Base-by-base conservation (phyloP, 73 alveolate genomes). In the Paramecium sexaurelia region DNA sequence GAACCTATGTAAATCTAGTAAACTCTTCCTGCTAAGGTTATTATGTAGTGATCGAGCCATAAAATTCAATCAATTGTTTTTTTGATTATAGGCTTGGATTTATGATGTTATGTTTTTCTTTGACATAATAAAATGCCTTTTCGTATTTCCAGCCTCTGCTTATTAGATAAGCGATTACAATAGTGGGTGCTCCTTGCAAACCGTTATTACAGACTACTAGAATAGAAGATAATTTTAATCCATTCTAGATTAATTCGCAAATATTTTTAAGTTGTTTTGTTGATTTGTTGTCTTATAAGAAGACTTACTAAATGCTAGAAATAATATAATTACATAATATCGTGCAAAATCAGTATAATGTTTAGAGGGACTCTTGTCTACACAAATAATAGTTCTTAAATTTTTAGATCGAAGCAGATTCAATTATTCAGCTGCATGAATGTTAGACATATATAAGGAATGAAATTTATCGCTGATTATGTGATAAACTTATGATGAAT, bases 141-240 rank as follows among this genome's bases (percentile, higher is more conserved):
- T 61, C 83, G 33, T 61, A 61, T 10, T 10, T 26, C 83, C 83
- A 61, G 2, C 83, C 83, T 61, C 83, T 7, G n/a, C 83, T 61
- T 13, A 61, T 61, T 5, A 61, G 43, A 32, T 61, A 61, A 5
- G 83, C 83, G 1, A 61, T 61, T 29, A 61, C 5, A 0, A 61
- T 15, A 8, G 83, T 61, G 20, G 83, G 83, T 61, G 83, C 83
- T 29, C 83, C 43, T 61, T 26, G 4, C 26, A 61, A 26, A 2
- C 83, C 83, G 33, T 61, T 61, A 29, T 26, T 26, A n/a, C 83
- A 61, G 26, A 32, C 83, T 29, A 61, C 83, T 11, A 61, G 43
- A 61, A 61, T 32, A 1, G 83, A 61, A 0, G 83, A 61, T 61
- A 61, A 32, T 61, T 61, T 61, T 27, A 61, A 61, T 61, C 47